A percentile compares a stretch with the other conserved stretches of the same genome.
phyloP scores from a whole-genome alignment of 2,329 filamentous ascomycete genomes.

The Aspergillus udagawae region DNA sequence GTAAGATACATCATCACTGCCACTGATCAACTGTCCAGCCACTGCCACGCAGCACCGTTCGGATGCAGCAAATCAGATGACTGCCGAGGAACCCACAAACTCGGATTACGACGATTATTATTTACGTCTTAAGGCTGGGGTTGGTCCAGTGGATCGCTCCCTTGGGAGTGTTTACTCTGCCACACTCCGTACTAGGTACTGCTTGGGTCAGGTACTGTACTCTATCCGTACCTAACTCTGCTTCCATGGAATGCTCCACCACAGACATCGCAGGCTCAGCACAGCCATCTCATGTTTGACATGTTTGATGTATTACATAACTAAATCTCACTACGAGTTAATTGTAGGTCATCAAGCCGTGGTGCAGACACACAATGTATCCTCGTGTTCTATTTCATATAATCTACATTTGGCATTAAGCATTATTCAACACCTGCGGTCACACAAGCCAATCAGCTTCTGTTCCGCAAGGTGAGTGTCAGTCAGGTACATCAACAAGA shows the following conservation, averaged over 20 bases:
- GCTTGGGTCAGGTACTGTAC: not conserved
- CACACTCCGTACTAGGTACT: not conserved
- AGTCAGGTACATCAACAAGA: not conserved
- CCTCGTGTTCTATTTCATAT: conserved; percentile 2
- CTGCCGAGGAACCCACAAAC: not conserved
- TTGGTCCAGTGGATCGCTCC: not conserved
- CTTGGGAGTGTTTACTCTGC: not conserved
- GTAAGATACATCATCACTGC: not conserved
- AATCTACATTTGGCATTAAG: conserved; percentile 20
- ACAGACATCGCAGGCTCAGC: too few relatives aligned
- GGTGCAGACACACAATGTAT: too few relatives aligned
- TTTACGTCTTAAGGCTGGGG: not conserved
- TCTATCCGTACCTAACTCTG: too few relatives aligned
- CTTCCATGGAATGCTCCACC: not conserved
- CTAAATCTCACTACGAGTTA: not conserved
- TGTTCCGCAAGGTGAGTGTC: not conserved
- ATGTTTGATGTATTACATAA: not conserved
- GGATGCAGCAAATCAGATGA: not conserved
- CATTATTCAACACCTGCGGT: conserved; percentile 18
- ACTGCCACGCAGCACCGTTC: not conserved
- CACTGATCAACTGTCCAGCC: not conserved
- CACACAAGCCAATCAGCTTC: not conserved
- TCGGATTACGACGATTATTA: not conserved
- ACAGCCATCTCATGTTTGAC: not conserved
- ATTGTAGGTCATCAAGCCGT: not conserved